Base-by-base conservation (phyloP, 1,284 basidiomycete species). In the Cryptococcus sp. region DNA sequence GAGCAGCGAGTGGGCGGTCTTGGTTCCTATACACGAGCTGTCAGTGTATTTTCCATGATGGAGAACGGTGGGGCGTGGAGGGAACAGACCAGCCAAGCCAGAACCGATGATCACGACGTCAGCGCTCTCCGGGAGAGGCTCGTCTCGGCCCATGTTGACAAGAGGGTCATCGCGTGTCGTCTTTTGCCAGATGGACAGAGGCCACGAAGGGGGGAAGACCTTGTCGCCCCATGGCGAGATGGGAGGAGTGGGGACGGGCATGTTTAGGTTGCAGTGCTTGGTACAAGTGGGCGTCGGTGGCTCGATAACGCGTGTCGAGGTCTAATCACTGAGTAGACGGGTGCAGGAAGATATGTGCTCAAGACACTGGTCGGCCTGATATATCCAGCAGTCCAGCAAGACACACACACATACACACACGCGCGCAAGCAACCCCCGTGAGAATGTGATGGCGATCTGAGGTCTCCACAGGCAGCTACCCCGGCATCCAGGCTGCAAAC, bases 171-270 rank as follows among this genome's bases (percentile, higher is more conserved):
- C 55, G 2, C 66, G 50, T 1, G 65, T 67, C 3, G 63, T 64
- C 6, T 57, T 60, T 44, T 75, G 74, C 74, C 74, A 76, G 20
- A 64, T 57, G 1, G 71, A 73, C 21, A 70, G 62, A 18, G 56
- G 60, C 33, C 64, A 60, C 7, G 64, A 53, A 3, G 68, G 66
- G 3, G 58, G 57, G 5, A 65, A 63, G 36, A 68, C 60, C 37
- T 58, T 44, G 9, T 55, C 55, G 42, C 50, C 56, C 28, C 54
- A 37, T 4, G 65, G 54, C 12, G 59, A 43, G 5, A 46, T 42
- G 20, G 57, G 42, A 21, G 53, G 51, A 15, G 45, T 59, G 16
- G 59, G 53, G 44, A 61, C 61, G 5, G 64, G 59, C 64, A 65
- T 65, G 51, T n/a, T n/a, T n/a, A n/a, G n/a, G n/a, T n/a, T n/a